phyloP scores from a whole-genome alignment of 352 stramenopile genomes.

The Globisporangium rhizosaccharum region DNA sequence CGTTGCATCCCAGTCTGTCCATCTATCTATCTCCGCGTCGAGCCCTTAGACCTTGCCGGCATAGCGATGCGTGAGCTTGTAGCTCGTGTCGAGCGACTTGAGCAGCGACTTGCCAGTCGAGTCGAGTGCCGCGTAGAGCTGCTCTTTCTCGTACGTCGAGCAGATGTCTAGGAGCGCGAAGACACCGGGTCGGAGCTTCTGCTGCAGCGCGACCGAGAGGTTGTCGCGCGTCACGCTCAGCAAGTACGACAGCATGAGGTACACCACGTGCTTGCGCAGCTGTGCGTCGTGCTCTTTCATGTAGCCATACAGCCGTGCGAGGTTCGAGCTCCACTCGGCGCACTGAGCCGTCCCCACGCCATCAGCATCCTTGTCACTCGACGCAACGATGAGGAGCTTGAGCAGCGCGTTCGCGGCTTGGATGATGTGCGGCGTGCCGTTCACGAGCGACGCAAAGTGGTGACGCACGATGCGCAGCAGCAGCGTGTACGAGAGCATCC shows the following conservation, averaged over 20 bases:
- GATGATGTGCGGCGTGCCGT: constrained; percentile 60
- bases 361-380: background rate
- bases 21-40: background rate
- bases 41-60: constrained; percentile 70
- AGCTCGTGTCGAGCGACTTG: constrained; percentile 79
- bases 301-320: constrained; percentile 82
- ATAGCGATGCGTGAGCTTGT: constrained; percentile 85
- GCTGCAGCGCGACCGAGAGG: constrained; percentile 49
- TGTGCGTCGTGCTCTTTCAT: constrained; percentile 77
- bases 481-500: constrained; percentile 72
- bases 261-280: constrained; percentile 84
- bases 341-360: constrained; percentile 8
- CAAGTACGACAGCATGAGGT: constrained; percentile 70
- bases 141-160: constrained; percentile 80
- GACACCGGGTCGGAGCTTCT: constrained; percentile 63
- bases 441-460: constrained; percentile 65
- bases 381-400: constrained; percentile 41
- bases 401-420: constrained; percentile 64
- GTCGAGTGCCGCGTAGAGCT: constrained; percentile 78
- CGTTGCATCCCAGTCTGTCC: background rate
- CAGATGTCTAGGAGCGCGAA: constrained; percentile 82
- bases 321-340: constrained; percentile 75
- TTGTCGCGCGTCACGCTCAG: constrained; percentile 52
- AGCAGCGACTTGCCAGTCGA: constrained; percentile 80
- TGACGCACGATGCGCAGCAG: constrained; percentile 74